Percentiles rank a stretch among this genome's conserved stretches.
Evolutionary conservation across 768 basidiomycete species (phyloP).

Genomic region (Trametes coccinea): DNA sequence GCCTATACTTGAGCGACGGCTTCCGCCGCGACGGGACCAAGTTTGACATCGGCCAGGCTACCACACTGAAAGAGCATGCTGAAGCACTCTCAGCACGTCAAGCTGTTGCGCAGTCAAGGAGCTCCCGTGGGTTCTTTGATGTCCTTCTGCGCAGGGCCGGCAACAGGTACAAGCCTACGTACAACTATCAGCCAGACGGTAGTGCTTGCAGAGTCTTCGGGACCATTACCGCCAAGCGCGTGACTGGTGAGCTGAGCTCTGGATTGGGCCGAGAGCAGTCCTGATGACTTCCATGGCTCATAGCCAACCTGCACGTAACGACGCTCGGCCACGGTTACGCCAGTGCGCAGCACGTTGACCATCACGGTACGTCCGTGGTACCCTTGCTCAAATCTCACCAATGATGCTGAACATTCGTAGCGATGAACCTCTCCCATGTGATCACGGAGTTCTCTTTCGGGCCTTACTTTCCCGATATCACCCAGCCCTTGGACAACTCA

Average conservation of each 20-base stretch:
- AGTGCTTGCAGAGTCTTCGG: conserved; percentile 88
- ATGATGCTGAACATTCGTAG: conserved; percentile 39
- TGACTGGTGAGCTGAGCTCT: conserved; percentile 61
- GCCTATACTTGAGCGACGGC: conserved; percentile 77
- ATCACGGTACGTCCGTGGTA: conserved; percentile 59
- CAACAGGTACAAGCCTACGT: conserved; percentile 66
- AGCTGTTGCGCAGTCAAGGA: conserved; percentile 70
- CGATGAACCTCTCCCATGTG: conserved; percentile 96
- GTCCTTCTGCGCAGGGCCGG: conserved; percentile 48
- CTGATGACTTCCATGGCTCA: neutral
- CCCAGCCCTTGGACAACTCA: conserved; percentile 91
- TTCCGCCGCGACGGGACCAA: conserved; percentile 83
- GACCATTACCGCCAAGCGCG: conserved; percentile 79
- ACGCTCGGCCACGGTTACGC: conserved; percentile 94
- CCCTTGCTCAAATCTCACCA: neutral
- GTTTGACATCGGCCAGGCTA: conserved; percentile 84
- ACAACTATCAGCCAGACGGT: conserved; percentile 65
- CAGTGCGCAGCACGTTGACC: conserved; percentile 84
- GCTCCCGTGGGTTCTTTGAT: conserved; percentile 72
- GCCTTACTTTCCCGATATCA: conserved; percentile 92
- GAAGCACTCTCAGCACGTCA: conserved; percentile 65
- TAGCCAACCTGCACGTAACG: conserved; percentile 92
- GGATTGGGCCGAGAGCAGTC: neutral
- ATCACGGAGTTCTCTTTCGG: conserved; percentile 98
- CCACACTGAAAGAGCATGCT: conserved; percentile 69